Evolutionary conservation across 108 stramenopile species (phyloP), one percentile per base, ranked within the genome.

Genomic region (Ochromonas danica): DNA sequence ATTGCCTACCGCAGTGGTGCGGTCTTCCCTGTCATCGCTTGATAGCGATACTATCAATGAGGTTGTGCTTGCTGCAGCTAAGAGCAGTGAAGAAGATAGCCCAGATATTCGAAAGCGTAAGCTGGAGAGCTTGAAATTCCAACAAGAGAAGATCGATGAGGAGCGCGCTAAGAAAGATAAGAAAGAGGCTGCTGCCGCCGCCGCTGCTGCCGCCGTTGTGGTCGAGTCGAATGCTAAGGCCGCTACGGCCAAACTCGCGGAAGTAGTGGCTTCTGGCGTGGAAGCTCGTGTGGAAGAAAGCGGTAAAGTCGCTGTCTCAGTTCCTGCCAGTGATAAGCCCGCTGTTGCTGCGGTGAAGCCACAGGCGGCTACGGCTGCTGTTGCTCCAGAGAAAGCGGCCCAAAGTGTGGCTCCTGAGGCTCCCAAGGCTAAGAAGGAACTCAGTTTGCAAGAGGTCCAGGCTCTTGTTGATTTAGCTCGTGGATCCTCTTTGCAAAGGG

Each of bases 1-100:
- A 33, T 30, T 35, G 27, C 75, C 0, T n/a, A n/a, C n/a, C n/a
- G n/a, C n/a, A n/a, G n/a, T n/a, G n/a, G n/a, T 98, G 42, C 91
- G 89, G 35, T 93, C 96, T 84, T 91, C 94, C 17, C 95, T 98
- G 82, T 91, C 92, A 43, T 92, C 92, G 28, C 87, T 98, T 79
- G 97, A 96, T 78, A 91, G 94, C 75, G 92, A 93, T 43, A 92
- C 96, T 36, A 78, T 98, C 61, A 95, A 96, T 75, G 97, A 98
- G 85, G 93, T 95, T 38, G 86, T 98, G n/a, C 81, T 96, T 27
- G 91, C 93, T 57, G 94, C 91, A 63, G 95, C 94, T n/a, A 89
- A 92, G 33, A 86, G 87, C 0, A 86, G 92, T 79, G 95, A 95
- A 79, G 89, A 82, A 45, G 71, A 83, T 42, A 65, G 77, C 10